Evolutionary conservation across 768 basidiomycete species (phyloP), one percentile per base, ranked within the genome.

Genomic region (Psilocybe cyanescens): DNA sequence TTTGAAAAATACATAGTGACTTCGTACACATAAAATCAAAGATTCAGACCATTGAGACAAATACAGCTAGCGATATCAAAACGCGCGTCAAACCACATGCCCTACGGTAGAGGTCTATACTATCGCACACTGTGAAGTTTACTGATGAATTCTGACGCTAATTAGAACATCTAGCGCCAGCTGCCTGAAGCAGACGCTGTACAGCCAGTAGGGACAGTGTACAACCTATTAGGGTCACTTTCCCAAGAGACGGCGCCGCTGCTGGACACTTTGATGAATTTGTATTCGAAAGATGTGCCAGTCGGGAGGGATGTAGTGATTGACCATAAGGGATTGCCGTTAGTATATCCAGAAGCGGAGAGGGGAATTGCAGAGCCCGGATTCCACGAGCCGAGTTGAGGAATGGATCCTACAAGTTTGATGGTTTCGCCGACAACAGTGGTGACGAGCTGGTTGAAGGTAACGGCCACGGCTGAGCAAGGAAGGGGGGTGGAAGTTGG

Each of bases 201-300:
- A 31, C 56, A 57, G 14, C 46, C 19, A 17, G 31, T 12, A 16
- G 56, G 56, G 19, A 57, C 56, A 14, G 46, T 57, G 33, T 33
- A 57, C 8, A 46, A 50, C 56, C 56, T 57, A 30, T 57, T 57
- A 14, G 56, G 56, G 33, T 57, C 56, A 16, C 56, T 57, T 45
- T 57, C 56, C 56, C 56, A 57, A 19, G 56, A 37, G n/a, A 57
- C 56, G 4, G 56, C 45, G 11, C 56, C 56, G 24, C 56, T 57
- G 56, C 56, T 57, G 30, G 56, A 57, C 7, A 57, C 56, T 33
- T 57, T 57, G 45, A 57, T 48, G 56, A 57, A 57, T 17, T 57
- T 57, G 47, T 57, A 57, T 29, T 33, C 4, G 56, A 57, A 57
- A 4, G 45, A 33, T 19, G 56, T 49, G 31, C 56, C 56, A 33